Base-by-base conservation (phyloP, 108 stramenopile genomes). In the Fragilaria radians region DNA sequence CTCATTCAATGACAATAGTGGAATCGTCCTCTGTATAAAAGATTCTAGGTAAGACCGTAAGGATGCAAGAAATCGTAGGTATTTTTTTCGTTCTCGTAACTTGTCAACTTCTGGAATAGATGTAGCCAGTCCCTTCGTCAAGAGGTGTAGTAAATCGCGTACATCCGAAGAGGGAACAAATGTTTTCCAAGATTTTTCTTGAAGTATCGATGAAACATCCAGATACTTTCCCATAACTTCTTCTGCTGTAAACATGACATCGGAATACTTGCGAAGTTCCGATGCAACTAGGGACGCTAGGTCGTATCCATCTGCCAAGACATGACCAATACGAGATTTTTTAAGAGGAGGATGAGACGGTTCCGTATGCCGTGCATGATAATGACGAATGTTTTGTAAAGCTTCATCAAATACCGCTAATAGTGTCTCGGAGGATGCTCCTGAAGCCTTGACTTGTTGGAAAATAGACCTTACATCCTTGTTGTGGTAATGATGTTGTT, bases 141-240 rank as follows among this genome's bases (percentile, higher is more conserved):
- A 14, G 36, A 42, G 14, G 7, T 42, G 36, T 42, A 42, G 36
- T 11, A 42, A 42, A 42, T 42, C 36, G 14, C 7, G 14, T 11
- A 42, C 36, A 42, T 42, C 36, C n/a, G n/a, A n/a, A 78, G 51
- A 11, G 36, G 36, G 36, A 42, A 42, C 14, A 42, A 42, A 7
- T 7, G 7, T 14, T 42, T 42, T 42, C 36, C 36, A 42, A 14
- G 36, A 42, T 42, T 7, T 42, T 42, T 42, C 36, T 11, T 72
- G 60, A 42, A 69, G 70, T 33, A 85, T 46, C 5, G 66, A 47
- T 11, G 74, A 64, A 62, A 93, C 71, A 74, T 86, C 86, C 21
- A 87, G 56, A 72, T 89, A 87, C 57, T 83, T 81, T 14, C 91
- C 88, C 75, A 86, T 69, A 49, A 86, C 72, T 81, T 93, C 85